phyloP scores from a whole-genome alignment of 495 filamentous ascomycete genomes.

The Staphylotrichum tortipilum region DNA sequence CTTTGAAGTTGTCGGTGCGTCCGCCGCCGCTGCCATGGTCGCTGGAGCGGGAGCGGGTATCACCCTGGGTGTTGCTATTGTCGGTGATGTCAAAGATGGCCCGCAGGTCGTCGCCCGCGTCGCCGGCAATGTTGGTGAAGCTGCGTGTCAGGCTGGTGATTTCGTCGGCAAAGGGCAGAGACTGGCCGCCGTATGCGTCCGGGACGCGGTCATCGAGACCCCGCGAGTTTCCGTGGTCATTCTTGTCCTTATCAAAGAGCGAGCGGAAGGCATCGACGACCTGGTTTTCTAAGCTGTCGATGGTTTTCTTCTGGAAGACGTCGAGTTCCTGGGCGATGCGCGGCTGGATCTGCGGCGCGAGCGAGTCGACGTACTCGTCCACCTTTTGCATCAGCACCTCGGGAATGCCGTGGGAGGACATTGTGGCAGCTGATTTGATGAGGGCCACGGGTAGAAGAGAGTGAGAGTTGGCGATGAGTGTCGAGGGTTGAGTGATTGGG shows the following conservation, averaged over 20 bases:
- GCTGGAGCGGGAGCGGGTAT: conserved; percentile 9
- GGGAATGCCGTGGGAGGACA: conserved; percentile 12
- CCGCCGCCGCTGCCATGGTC: too few relatives aligned
- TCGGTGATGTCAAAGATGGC: conserved; percentile 29
- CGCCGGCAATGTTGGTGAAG: conserved; percentile 20
- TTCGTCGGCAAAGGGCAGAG: conserved; percentile 29
- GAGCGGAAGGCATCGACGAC: conserved; percentile 26
- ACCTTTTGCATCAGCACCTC: conserved; percentile 27
- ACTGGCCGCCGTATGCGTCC: conserved; percentile 24
- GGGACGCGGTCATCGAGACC: conserved; percentile 17
- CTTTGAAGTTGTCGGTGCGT: conserved; percentile 9
- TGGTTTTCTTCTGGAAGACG: conserved; percentile 25
- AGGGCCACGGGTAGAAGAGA: too few relatives aligned
- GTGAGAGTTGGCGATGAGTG: too few relatives aligned
- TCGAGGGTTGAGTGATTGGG: too few relatives aligned
- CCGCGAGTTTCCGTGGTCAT: neutral
- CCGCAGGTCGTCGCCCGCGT: conserved; percentile 24
- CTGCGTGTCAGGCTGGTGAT: conserved; percentile 24
- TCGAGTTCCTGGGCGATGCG: conserved; percentile 28
- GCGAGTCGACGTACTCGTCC: conserved; percentile 30
- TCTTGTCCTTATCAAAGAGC: conserved; percentile 22
- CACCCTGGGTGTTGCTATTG: neutral
- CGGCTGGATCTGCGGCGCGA: conserved; percentile 30
- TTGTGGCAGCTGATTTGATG: neutral
- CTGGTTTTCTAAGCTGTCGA: conserved; percentile 26